Percentiles rank a stretch among this genome's conserved stretches.
Conservation (phyloP, 495 filamentous ascomycete genomes). For the Beverwykella pulmonaria region DNA sequence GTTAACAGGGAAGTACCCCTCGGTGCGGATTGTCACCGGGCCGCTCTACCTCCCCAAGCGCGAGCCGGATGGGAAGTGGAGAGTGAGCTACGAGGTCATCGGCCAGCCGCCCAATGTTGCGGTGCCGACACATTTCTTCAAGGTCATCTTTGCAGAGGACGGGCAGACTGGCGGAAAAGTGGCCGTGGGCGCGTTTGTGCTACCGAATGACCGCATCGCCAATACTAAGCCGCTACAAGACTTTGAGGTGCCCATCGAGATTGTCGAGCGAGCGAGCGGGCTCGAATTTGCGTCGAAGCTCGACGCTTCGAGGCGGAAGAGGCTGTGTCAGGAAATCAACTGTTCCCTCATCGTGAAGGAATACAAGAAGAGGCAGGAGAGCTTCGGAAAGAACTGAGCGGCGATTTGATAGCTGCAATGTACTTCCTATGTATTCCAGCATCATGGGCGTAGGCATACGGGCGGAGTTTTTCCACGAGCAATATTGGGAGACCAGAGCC, state of each 20-base stretch:
- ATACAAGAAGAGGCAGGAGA: slow-evolving; percentile 64
- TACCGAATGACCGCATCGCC: slow-evolving; percentile 88
- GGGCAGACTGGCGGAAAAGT: slow-evolving; percentile 72
- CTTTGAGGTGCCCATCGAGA: slow-evolving; percentile 93
- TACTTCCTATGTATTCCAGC: slow-evolving; percentile 12
- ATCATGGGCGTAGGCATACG: slow-evolving; percentile 12
- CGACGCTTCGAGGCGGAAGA: slow-evolving; percentile 69
- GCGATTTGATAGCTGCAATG: neutral
- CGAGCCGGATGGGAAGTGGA: slow-evolving; percentile 87
- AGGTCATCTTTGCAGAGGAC: slow-evolving; percentile 94
- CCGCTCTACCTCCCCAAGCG: slow-evolving; percentile 86
- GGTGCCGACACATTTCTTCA: slow-evolving; percentile 98
- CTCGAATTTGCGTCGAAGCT: slow-evolving; percentile 85
- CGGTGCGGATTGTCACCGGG: slow-evolving; percentile 88
- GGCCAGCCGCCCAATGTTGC: slow-evolving; percentile 91
- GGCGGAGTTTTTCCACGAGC: slow-evolving; percentile 3
- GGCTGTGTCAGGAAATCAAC: slow-evolving; percentile 80
- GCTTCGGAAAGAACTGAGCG: slow-evolving; percentile 45
- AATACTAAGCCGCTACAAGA: slow-evolving; percentile 82
- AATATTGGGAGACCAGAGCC: neutral
- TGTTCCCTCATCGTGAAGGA: slow-evolving; percentile 82
- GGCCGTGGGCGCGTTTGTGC: slow-evolving; percentile 88
- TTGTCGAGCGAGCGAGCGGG: slow-evolving; percentile 86
- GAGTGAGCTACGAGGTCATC: slow-evolving; percentile 95
- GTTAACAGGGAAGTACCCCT: slow-evolving; percentile 78